phyloP scores from a whole-genome alignment of 768 basidiomycete genomes.

The Erythrobasidium yunnanense region DNA sequence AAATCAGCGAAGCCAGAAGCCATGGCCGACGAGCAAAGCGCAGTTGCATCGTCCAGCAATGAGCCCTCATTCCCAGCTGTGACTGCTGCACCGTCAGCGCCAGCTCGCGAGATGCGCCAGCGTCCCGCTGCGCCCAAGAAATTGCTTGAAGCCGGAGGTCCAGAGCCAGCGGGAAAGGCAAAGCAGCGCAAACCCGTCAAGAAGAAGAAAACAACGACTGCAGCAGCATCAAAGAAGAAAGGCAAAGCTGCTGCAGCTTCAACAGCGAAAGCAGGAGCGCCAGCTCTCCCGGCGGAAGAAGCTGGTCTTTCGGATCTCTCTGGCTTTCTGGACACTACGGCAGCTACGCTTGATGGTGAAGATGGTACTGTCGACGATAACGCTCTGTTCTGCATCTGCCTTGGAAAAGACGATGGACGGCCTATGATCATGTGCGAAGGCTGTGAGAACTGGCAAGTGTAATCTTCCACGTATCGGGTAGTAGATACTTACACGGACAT shows the following conservation, averaged over 20 bases:
- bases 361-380: conserved; percentile 1
- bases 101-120: background rate
- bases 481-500: too few relatives aligned
- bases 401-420: conserved; percentile 60
- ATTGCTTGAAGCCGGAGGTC: background rate
- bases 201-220: background rate
- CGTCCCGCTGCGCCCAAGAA: background rate
- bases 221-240: background rate
- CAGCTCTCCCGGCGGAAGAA: background rate
- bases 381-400: conserved; percentile 52
- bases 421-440: conserved; percentile 68
- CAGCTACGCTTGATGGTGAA: background rate
- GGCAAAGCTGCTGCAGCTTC: background rate
- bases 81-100: background rate
- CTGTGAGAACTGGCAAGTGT: conserved; percentile 59
- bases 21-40: too few relatives aligned
- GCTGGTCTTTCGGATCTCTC: background rate
- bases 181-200: conserved; percentile 10
- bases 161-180: conserved; percentile 16
- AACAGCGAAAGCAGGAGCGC: background rate
- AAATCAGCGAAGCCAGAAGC: too few relatives aligned
- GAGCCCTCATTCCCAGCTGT: background rate
- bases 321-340: background rate
- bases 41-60: too few relatives aligned
- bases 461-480: too few relatives aligned